These are phyloP conservation scores for Waltiozyma solani DNA, from an alignment of 1,139 yeast species.

Conservation along the genomic window DNA sequence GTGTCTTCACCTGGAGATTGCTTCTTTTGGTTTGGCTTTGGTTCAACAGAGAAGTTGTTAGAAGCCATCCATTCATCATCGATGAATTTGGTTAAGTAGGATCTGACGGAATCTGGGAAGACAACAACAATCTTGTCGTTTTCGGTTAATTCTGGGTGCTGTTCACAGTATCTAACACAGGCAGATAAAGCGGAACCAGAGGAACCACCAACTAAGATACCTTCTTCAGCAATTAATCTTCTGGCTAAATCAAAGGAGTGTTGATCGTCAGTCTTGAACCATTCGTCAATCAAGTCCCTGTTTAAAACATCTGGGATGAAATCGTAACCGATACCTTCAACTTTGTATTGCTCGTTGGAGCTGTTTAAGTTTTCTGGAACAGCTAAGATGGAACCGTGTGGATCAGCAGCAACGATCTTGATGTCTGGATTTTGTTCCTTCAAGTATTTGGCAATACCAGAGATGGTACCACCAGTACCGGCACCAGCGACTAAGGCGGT, in stretches of 20 bases:
- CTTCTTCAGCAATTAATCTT: conserved; percentile 78
- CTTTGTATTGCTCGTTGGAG: conserved; percentile 52
- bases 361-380: conserved; percentile 67
- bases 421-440: conserved; percentile 61
- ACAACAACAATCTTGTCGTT: conserved; percentile 72
- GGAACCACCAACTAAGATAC: conserved; percentile 82
- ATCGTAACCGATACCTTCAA: conserved; percentile 90
- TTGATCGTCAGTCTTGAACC: conserved; percentile 84
- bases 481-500: conserved; percentile 84
- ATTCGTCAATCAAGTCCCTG: conserved; percentile 56
- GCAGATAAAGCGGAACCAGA: conserved; percentile 84
- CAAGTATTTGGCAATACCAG: conserved; percentile 70
- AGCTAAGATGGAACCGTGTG: conserved; percentile 80
- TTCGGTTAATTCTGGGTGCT: conserved; percentile 49
- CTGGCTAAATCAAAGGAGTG: conserved; percentile 77
- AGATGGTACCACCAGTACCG: conserved; percentile 81
- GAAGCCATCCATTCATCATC: conserved; percentile 90
- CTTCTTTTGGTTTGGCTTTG: conserved; percentile 28
- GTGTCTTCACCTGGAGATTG: conserved; percentile 46
- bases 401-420: conserved; percentile 73
- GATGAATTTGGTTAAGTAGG: conserved; percentile 79
- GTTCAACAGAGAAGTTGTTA: conserved; percentile 51
- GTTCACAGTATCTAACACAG: conserved; percentile 61
- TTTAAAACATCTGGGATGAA: conserved; percentile 76
- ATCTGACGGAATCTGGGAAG: conserved; percentile 82